A percentile compares a stretch with the other conserved stretches of the same genome.
Conservation (phyloP, 2,329 filamentous ascomycete genomes). For the Microdochium nivale region DNA sequence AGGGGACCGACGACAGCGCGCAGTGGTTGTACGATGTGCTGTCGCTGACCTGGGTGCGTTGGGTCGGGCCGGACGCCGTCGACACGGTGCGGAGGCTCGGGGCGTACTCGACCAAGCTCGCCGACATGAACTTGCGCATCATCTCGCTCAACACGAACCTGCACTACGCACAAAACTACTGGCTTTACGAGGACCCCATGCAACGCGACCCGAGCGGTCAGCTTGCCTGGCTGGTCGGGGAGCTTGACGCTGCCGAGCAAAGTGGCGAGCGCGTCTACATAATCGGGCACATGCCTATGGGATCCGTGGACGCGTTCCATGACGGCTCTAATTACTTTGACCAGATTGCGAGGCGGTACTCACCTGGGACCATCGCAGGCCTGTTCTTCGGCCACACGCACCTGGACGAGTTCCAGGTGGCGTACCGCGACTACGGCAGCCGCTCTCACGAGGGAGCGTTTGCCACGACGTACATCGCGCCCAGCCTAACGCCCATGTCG, state of each 20-base stretch:
- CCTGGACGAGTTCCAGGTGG: slow-evolving; percentile 46
- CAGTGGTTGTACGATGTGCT: slow-evolving; percentile 46
- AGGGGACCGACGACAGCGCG: slow-evolving; percentile 25
- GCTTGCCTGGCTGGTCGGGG: slow-evolving; percentile 42
- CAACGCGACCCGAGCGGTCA: slow-evolving; percentile 41
- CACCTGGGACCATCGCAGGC: slow-evolving; percentile 38
- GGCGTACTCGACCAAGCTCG: slow-evolving; percentile 38
- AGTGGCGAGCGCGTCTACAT: slow-evolving; percentile 45
- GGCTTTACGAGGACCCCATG: slow-evolving; percentile 41
- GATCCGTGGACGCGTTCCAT: slow-evolving; percentile 39
- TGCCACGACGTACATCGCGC: slow-evolving; percentile 43
- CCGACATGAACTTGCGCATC: slow-evolving; percentile 39
- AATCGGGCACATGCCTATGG: slow-evolving; percentile 48
- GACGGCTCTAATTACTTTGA: slow-evolving; percentile 44
- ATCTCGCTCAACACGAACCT: slow-evolving; percentile 53
- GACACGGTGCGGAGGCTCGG: slow-evolving; percentile 30
- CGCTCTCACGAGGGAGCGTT: slow-evolving; percentile 33
- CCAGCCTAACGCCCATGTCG: slow-evolving; percentile 44
- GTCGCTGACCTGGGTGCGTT: slow-evolving; percentile 33
- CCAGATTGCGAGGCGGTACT: slow-evolving; percentile 44
- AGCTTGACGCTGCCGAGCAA: slow-evolving; percentile 44
- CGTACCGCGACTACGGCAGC: slow-evolving; percentile 37
- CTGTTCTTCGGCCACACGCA: slow-evolving; percentile 52
- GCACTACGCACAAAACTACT: slow-evolving; percentile 51
- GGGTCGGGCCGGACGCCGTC: slow-evolving; percentile 31